A percentile compares a stretch with the other conserved stretches of the same genome.
Evolutionary conservation across 768 basidiomycete genomes (phyloP).

Genomic region (Mycena galericulata): DNA sequence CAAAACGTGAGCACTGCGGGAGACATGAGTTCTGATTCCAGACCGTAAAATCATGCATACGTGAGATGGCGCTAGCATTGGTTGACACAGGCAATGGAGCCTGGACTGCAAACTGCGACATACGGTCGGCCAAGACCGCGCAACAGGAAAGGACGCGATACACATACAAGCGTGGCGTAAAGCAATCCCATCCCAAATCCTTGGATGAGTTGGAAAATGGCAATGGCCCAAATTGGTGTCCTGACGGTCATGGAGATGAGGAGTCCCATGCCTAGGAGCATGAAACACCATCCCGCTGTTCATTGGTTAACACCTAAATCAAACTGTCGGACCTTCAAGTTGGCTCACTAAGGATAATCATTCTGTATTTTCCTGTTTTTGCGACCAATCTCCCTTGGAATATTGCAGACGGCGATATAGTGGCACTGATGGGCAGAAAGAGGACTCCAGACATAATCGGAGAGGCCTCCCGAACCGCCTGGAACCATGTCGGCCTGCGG

Average conservation of each 20-base stretch:
- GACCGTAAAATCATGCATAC: too few relatives aligned
- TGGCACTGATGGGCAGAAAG: constrained; percentile 46
- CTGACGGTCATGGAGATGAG: constrained; percentile 44
- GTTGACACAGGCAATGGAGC: neutral
- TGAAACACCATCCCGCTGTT: constrained; percentile 43
- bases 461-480: constrained; percentile 48
- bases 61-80: neutral
- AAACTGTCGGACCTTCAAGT: too few relatives aligned
- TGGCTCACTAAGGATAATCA: too few relatives aligned
- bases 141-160: neutral
- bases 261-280: constrained; percentile 50
- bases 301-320: too few relatives aligned
- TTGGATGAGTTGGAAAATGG: constrained; percentile 42
- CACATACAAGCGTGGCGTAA: constrained; percentile 37
- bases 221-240: constrained; percentile 36
- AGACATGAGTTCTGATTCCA: neutral
- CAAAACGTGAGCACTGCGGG: neutral
- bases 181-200: constrained; percentile 44
- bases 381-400: constrained; percentile 46
- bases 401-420: constrained; percentile 52
- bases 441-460: constrained; percentile 52
- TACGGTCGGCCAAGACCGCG: neutral
- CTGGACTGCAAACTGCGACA: neutral
- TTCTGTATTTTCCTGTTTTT: constrained; percentile 40
- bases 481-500: constrained; percentile 46